A percentile compares a stretch with the other conserved stretches of the same genome.
Conservation (phyloP, 345 rosid genomes). For the Aquilaria yunnanensis region DNA sequence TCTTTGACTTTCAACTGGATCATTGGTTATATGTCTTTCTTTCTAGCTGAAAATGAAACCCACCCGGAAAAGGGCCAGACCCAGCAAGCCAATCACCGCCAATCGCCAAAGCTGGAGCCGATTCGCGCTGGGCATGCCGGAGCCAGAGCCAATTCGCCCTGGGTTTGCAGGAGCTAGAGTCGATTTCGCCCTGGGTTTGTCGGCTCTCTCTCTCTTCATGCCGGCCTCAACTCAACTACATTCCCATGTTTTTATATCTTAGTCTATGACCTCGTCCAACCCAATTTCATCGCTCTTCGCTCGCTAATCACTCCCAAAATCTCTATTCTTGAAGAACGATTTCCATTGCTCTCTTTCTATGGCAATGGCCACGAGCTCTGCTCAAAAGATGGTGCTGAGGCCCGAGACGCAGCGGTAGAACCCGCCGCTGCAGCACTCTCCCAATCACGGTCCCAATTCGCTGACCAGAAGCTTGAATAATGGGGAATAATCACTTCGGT, state of each 20-base stretch:
- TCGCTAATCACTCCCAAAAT: constrained; percentile 4
- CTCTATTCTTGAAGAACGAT: background rate
- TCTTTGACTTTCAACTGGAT: no score
- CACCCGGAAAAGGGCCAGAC: no score
- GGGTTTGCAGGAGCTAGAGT: no score
- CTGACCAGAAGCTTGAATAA: constrained; percentile 28
- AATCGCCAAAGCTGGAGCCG: no score
- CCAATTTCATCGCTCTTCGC: no score
- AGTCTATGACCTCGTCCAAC: background rate
- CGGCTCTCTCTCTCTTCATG: constrained; percentile 21
- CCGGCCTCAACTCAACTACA: constrained; percentile 26
- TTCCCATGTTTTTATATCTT: constrained; percentile 13
- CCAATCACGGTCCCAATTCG: constrained; percentile 19
- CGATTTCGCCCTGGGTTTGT: no score
- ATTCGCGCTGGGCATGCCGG: no score
- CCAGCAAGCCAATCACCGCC: no score
- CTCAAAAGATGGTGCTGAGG: constrained; percentile 26
- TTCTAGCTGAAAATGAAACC: no score
- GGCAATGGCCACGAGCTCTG: constrained; percentile 26
- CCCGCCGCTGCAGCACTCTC: constrained; percentile 17
- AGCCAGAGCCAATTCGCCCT: no score
- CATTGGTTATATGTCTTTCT: no score
- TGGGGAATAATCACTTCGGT: constrained; percentile 34
- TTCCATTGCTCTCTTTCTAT: background rate
- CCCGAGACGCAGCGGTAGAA: constrained; percentile 30